Conservation (phyloP, 257 asterid species). For the Perilla frutescens region DNA sequence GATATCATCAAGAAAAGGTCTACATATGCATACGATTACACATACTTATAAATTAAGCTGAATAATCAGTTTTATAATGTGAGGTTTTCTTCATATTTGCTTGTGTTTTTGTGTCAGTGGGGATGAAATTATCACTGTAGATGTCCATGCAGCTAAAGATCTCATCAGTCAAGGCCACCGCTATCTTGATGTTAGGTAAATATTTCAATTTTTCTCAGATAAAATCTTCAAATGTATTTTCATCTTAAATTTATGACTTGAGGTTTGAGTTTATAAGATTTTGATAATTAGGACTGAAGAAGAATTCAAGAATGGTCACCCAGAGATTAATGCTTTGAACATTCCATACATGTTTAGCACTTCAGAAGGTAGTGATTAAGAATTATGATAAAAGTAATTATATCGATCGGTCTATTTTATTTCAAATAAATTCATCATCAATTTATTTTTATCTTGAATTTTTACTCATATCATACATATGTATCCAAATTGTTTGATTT, state of each 20-base stretch:
- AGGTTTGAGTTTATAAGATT: not conserved
- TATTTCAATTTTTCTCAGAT: not conserved
- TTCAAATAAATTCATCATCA: not conserved
- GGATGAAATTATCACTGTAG: conserved; percentile 56
- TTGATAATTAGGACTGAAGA: conserved; percentile 67
- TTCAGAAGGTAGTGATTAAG: conserved; percentile 53
- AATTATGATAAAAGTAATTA: not conserved
- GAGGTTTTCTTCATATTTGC: conserved; percentile 28
- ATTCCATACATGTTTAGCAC: conserved; percentile 78
- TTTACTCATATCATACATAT: no score
- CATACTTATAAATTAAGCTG: not conserved
- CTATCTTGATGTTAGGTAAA: conserved; percentile 89
- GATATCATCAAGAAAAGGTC: conserved; percentile 38
- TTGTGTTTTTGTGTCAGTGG: conserved; percentile 43
- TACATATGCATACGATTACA: not conserved
- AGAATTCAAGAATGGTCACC: conserved; percentile 82
- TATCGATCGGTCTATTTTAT: not conserved
- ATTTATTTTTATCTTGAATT: no score
- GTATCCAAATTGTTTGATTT: not conserved
- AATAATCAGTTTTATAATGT: not conserved
- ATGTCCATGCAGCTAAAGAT: conserved; percentile 63
- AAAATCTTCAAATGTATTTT: not conserved
- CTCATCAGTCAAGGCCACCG: conserved; percentile 57
- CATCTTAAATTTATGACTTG: not conserved
- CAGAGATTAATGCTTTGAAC: conserved; percentile 58